These are phyloP conservation scores for Barnettozyma siamensis DNA, from an alignment of 805 yeast genomes.

Conservation along the genomic window DNA sequence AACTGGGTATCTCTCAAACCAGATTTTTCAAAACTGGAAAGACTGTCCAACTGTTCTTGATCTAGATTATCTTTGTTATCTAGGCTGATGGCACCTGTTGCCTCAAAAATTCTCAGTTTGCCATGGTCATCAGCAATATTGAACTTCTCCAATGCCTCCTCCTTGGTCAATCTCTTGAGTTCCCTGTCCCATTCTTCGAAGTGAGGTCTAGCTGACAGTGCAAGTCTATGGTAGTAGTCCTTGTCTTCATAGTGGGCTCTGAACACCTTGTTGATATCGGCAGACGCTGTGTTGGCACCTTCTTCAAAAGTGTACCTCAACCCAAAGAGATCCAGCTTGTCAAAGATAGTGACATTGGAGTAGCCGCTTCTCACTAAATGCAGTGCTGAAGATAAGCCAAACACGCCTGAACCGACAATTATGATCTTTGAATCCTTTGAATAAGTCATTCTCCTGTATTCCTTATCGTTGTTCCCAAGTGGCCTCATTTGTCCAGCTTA, in stretches of 20 bases:
- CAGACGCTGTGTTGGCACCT: conserved; percentile 39
- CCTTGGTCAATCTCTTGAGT: conserved; percentile 1
- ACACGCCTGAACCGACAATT: conserved; percentile 44
- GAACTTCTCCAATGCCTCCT: conserved; percentile 12
- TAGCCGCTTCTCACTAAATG: conserved; percentile 35
- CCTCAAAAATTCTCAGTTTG: conserved; percentile 12
- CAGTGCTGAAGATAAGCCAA: conserved; percentile 42
- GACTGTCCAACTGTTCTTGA: no score
- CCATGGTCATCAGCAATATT: conserved; percentile 12
- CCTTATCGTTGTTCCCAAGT: no score
- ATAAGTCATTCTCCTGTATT: no score
- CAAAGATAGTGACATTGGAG: conserved; percentile 33
- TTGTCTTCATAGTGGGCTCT: conserved; percentile 34
- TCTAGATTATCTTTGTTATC: no score
- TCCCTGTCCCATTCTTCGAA: conserved; percentile 16
- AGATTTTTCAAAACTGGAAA: conserved; percentile 24
- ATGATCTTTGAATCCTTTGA: conserved; percentile 31
- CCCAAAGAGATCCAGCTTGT: conserved; percentile 28
- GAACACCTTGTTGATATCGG: conserved; percentile 36
- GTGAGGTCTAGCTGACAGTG: conserved; percentile 15
- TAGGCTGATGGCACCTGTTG: no score
- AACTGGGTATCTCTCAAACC: conserved; percentile 27
- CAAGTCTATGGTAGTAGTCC: conserved; percentile 27
- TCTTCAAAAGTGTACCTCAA: conserved; percentile 27
- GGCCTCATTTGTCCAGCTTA: no score